Evolutionary conservation across 192 early-diverging fungal genomes (phyloP).

Genomic region (Backusella sp.): DNA sequence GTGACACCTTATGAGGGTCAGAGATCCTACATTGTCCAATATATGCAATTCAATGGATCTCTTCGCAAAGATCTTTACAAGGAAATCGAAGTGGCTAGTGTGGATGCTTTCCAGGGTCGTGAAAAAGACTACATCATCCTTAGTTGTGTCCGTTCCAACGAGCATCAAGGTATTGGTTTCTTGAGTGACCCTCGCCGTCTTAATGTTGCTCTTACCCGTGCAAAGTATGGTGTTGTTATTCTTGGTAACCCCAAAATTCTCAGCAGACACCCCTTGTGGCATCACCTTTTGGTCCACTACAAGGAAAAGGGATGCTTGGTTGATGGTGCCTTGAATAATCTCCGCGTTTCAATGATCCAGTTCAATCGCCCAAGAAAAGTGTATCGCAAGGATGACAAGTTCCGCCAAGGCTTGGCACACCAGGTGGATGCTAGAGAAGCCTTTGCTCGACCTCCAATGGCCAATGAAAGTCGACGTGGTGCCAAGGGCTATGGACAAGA

Average conservation of each 20-base stretch:
- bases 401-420: slow-evolving; percentile 57
- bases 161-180: slow-evolving; percentile 95
- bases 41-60: slow-evolving; percentile 94
- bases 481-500: slow-evolving; percentile 47
- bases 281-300: slow-evolving; percentile 92
- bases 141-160: slow-evolving; percentile 96
- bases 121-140: slow-evolving; percentile 99
- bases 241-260: slow-evolving; percentile 96
- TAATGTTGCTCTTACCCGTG: slow-evolving; percentile 88
- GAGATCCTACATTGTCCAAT: slow-evolving; percentile 89
- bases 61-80: slow-evolving; percentile 94
- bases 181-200: slow-evolving; percentile 88
- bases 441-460: slow-evolving; percentile 52
- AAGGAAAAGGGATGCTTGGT: slow-evolving; percentile 88
- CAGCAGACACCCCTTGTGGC: slow-evolving; percentile 92
- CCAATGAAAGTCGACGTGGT: slow-evolving; percentile 49
- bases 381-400: slow-evolving; percentile 55
- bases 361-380: slow-evolving; percentile 72
- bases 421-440: slow-evolving; percentile 58
- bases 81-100: slow-evolving; percentile 97
- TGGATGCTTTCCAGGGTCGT: slow-evolving; percentile 99
- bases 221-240: slow-evolving; percentile 92
- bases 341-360: slow-evolving; percentile 88
- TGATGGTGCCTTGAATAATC: slow-evolving; percentile 87
- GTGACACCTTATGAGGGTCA: slow-evolving; percentile 99